Conservation (phyloP, 78 protist genomes). For the Dictyostelium discoideum region dicty_2.7 NC_007088.5:6348501-6349000, state of each 20-base stretch:
- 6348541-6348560: slow-evolving; percentile 69
- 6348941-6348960: slow-evolving; percentile 68
- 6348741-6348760: slow-evolving; percentile 82
- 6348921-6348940: slow-evolving; percentile 62
- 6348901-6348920: slow-evolving; percentile 64
- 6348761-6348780: slow-evolving; percentile 87
- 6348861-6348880: slow-evolving; percentile 81
- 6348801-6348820: slow-evolving; percentile 62
- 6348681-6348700: slow-evolving; percentile 82
- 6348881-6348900: slow-evolving; percentile 43
- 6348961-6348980: not conserved
- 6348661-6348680: slow-evolving; percentile 83
- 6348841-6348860: slow-evolving; percentile 73
- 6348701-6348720: slow-evolving; percentile 81
- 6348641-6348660: slow-evolving; percentile 73
- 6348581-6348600: slow-evolving; percentile 83
- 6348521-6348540: slow-evolving; percentile 73
- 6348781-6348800: slow-evolving; percentile 85
- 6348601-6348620: slow-evolving; percentile 84
- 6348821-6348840: slow-evolving; percentile 79
- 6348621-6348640: slow-evolving; percentile 70
- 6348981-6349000: not conserved
- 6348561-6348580: slow-evolving; percentile 74
- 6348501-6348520: slow-evolving; percentile 82
- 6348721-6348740: slow-evolving; percentile 81